Base-by-base conservation (phyloP, 73 alveolate genomes). In the Urostyla sp. region DNA sequence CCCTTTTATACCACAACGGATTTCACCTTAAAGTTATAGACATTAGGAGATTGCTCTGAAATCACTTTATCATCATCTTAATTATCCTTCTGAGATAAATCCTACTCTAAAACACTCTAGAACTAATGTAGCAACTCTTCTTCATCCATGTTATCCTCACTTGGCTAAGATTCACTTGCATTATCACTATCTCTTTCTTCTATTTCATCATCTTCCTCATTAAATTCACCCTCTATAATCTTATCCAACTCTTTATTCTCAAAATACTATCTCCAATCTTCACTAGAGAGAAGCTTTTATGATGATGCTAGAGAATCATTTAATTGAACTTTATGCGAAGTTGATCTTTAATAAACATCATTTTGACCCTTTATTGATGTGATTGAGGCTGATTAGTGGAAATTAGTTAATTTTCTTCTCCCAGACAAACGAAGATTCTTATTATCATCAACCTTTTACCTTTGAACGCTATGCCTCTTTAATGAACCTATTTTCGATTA, bases 201-300 rank as follows among this genome's bases (percentile, higher is more conserved):
- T 30, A 35, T 61, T 23, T 51, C 85, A 10, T 27, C 52, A 8
- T 44, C 57, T 73, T 53, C 15, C 10, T 50, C 45, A 20, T 46
- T 40, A 8, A 46, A 49, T 6, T 55, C 69, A 4, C 30, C 1
- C 8, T 1, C 49, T 1, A 69, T 69, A 6, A 81, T 81, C 16
- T 79, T 72, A 4, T 46, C 75, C 13, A 79, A 7, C 50, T 79
- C 90, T 31, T 61, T 49, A 18, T 24, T 11, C 24, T 48, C 55
- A 44, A 79, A 79, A 37, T 63, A 79, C 34, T 63, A 63, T 31
- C 76, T 26, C 90, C 90, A 79, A 18, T 66, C 35, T 11, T 40
- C 15, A 40, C 51, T 40, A 40, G 51, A 11, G 15, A 40, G 51
- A 4, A 23, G 6, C n/a, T 60, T 21, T 38, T 27, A 5, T 16